Conservation (phyloP, 2,329 filamentous ascomycete species). For the Knufia petricola region DNA sequence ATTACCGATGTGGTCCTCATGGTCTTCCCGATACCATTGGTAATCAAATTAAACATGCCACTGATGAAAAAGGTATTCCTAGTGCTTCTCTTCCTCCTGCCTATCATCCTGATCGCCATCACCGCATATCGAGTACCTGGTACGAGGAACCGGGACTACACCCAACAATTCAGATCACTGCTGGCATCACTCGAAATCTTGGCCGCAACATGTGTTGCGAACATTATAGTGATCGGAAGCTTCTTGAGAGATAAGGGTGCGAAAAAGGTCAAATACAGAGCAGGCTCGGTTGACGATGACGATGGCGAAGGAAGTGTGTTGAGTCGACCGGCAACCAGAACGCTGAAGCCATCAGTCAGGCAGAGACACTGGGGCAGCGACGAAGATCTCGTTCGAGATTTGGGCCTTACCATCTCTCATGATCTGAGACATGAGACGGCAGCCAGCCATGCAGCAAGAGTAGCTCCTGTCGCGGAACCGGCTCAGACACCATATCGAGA, state of each 20-base stretch:
- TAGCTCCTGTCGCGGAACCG: constrained; percentile 33
- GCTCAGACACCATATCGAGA: constrained; percentile 9
- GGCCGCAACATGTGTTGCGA: constrained; percentile 77
- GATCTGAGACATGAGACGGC: constrained; percentile 34
- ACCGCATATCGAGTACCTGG: constrained; percentile 73
- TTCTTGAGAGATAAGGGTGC: constrained; percentile 84
- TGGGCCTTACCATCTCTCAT: constrained; percentile 59
- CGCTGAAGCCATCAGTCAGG: constrained; percentile 53
- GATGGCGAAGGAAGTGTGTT: constrained; percentile 31
- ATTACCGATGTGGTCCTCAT: constrained; percentile 82
- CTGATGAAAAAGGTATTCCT: constrained; percentile 71
- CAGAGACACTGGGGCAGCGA: constrained; percentile 76
- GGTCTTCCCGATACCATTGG: constrained; percentile 80
- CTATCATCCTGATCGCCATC: constrained; percentile 66
- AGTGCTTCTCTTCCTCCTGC: constrained; percentile 71
- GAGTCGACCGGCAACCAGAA: constrained; percentile 20
- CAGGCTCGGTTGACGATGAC: constrained; percentile 39
- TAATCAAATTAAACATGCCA: constrained; percentile 66
- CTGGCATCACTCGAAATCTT: constrained; percentile 84
- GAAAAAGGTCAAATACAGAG: constrained; percentile 77
- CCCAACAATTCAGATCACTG: constrained; percentile 79
- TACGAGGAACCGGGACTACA: constrained; percentile 60
- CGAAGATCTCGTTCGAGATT: constrained; percentile 71
- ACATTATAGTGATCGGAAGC: constrained; percentile 80
- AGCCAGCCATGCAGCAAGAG: constrained; percentile 23